phyloP scores from a whole-genome alignment of 345 rosid species.

The Sonneratia alba region DNA sequence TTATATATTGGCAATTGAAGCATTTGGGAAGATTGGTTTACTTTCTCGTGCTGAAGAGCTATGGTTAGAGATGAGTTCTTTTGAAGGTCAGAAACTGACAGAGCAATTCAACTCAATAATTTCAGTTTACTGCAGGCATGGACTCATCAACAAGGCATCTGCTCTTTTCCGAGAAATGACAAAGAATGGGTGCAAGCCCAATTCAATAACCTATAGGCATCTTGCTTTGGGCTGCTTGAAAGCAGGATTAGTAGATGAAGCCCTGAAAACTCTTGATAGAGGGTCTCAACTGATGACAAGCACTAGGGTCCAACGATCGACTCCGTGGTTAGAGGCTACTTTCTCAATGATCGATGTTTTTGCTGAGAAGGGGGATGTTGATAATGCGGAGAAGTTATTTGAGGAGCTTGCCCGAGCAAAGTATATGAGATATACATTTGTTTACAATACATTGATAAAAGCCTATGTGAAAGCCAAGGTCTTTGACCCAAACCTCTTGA shows the following conservation, averaged over 20 bases:
- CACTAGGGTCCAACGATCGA: constrained; percentile 48
- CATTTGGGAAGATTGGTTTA: constrained; percentile 54
- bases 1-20: constrained; percentile 63
- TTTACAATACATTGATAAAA: constrained; percentile 64
- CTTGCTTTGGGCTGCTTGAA: constrained; percentile 86
- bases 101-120: constrained; percentile 73
- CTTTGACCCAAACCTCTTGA: constrained; percentile 60
- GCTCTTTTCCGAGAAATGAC: constrained; percentile 57
- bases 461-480: constrained; percentile 71
- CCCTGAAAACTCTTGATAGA: constrained; percentile 56
- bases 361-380: constrained; percentile 66
- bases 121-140: constrained; percentile 59
- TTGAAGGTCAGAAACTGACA: constrained; percentile 43
- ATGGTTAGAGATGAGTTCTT: constrained; percentile 67
- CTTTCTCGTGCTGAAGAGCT: constrained; percentile 62
- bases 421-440: constrained; percentile 65
- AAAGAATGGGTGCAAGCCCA: constrained; percentile 45
- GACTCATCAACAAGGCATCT: constrained; percentile 53
- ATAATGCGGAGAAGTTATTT: constrained; percentile 65
- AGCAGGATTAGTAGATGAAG: constrained; percentile 49
- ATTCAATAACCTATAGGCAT: constrained; percentile 69
- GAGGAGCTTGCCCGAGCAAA: constrained; percentile 55
- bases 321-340: constrained; percentile 87
- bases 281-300: constrained; percentile 36
- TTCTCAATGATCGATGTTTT: constrained; percentile 57